Evolutionary conservation across 371 early-diverging fungal species (phyloP), one percentile per base, ranked within the genome.

Genomic region (Apophysomyces variabilis): DNA sequence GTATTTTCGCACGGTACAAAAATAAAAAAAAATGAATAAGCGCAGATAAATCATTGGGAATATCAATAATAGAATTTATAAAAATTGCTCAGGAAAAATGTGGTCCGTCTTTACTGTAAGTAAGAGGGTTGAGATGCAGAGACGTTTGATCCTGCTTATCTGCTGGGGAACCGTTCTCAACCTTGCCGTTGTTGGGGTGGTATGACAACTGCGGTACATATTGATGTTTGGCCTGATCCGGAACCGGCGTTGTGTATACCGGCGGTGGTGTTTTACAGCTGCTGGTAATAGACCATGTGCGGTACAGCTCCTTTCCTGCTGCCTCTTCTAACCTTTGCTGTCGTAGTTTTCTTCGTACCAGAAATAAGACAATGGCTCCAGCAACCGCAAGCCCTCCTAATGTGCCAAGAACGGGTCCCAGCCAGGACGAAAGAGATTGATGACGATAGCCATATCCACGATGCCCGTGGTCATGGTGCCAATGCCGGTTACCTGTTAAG

Each of bases 1-100:
- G 18, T 50, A 18, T n/a, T 6, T 50, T 50, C 50, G 50, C 50
- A 50, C 50, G 50, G 50, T n/a, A 50, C 50, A 18, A 50, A 50
- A 50, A 18, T 18, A 18, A n/a, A 26, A 50, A 9, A 50, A 50
- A 14, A 14, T 7, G 9, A 46, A 46, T n/a, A 46, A 14, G 47
- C 41, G 7, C 13, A 41, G 47, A 46, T 18, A 26, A 18, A 3
- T 21, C 50, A 50, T 18, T 50, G 50, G 21, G n/a, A 50, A 50
- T 21, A 18, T 18, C 21, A 50, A 7, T 26, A 14, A 0, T 50
- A 50, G 1, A 41, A 3, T 13, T 11, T 0, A 41, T 41, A 41
- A 41, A 11, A 41, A 41, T 41, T 41, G 3, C 13, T 41, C 41
- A 41, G 2, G 13, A 41, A 2, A 13, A 11, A 41, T 41, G 41